Percentiles rank a stretch among this genome's conserved stretches.
Evolutionary conservation across 2,329 filamentous ascomycete genomes (phyloP).

Genomic region (Diaporthe caulivora): DNA sequence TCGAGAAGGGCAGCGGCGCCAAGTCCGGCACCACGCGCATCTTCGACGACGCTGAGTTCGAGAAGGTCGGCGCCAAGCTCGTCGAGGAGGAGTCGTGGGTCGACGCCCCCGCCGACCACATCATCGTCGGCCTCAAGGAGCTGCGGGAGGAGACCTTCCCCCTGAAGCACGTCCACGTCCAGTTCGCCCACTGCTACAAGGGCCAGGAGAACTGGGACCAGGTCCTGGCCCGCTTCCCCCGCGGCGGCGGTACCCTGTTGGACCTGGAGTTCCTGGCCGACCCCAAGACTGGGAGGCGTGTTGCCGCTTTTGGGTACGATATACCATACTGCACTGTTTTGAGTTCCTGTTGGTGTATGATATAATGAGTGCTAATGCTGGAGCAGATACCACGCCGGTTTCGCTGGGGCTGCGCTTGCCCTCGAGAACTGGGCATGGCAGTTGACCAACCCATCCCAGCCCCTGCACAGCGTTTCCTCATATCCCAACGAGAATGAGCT

Average conservation of each 20-base stretch:
- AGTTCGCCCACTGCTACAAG: slow-evolving; percentile 83
- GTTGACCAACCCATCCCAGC: slow-evolving; percentile 73
- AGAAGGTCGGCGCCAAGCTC: slow-evolving; percentile 72
- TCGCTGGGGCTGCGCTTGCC: slow-evolving; percentile 74
- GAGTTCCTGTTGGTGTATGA: not conserved
- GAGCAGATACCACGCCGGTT: slow-evolving; percentile 38
- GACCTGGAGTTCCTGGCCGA: slow-evolving; percentile 91
- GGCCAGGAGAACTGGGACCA: slow-evolving; percentile 82
- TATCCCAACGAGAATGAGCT: slow-evolving; percentile 83
- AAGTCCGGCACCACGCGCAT: slow-evolving; percentile 71
- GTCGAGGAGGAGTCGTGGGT: slow-evolving; percentile 77
- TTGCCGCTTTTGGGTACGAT: slow-evolving; percentile 76
- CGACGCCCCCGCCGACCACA: slow-evolving; percentile 74
- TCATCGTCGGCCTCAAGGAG: slow-evolving; percentile 84
- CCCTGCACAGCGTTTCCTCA: slow-evolving; percentile 74
- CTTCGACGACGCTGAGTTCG: slow-evolving; percentile 72
- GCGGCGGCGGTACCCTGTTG: slow-evolving; percentile 81
- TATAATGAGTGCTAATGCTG: not conserved
- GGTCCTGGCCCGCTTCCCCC: slow-evolving; percentile 82
- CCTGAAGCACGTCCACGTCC: slow-evolving; percentile 78
- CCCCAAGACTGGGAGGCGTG: slow-evolving; percentile 72
- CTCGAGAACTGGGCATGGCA: slow-evolving; percentile 89
- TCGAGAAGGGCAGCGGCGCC: slow-evolving; percentile 63
- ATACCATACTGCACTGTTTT: not conserved
- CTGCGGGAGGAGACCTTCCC: slow-evolving; percentile 79